Conservation (phyloP, 116 monocot species). For the Posidonia oceanica region DNA sequence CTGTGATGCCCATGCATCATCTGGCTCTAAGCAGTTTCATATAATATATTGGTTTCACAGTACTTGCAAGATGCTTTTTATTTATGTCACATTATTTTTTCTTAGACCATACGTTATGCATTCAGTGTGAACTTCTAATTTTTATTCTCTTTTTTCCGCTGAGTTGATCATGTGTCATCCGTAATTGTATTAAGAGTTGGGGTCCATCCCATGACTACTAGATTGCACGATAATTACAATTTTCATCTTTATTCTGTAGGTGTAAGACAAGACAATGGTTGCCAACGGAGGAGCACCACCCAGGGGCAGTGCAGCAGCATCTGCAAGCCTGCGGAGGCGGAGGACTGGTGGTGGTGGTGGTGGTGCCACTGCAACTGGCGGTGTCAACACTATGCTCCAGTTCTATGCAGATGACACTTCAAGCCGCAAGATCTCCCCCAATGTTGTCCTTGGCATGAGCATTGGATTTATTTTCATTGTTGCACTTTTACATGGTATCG, state of each 20-base stretch:
- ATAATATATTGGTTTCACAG: no score
- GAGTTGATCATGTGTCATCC: no score
- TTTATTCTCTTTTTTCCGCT: no score
- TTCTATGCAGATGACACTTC: constrained; percentile 59
- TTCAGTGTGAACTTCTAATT: no score
- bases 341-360: constrained; percentile 9
- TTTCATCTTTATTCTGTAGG: not conserved
- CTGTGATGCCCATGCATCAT: no score
- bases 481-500: constrained; percentile 47
- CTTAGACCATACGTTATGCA: no score
- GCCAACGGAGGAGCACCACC: constrained; percentile 29
- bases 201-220: no score
- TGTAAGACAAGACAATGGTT: constrained; percentile 22
- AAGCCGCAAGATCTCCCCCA: constrained; percentile 47
- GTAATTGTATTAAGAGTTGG: no score
- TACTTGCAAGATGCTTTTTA: no score
- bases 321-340: constrained; percentile 25
- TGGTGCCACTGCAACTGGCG: constrained; percentile 10
- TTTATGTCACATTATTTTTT: no score
- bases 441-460: constrained; percentile 51
- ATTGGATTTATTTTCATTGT: constrained; percentile 51
- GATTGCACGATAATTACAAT: not conserved
- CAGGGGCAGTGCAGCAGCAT: constrained; percentile 38
- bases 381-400: constrained; percentile 63
- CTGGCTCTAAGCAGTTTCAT: no score